Base-by-base conservation (phyloP, 768 basidiomycete species). In the Boletus barrowsii region DNA sequence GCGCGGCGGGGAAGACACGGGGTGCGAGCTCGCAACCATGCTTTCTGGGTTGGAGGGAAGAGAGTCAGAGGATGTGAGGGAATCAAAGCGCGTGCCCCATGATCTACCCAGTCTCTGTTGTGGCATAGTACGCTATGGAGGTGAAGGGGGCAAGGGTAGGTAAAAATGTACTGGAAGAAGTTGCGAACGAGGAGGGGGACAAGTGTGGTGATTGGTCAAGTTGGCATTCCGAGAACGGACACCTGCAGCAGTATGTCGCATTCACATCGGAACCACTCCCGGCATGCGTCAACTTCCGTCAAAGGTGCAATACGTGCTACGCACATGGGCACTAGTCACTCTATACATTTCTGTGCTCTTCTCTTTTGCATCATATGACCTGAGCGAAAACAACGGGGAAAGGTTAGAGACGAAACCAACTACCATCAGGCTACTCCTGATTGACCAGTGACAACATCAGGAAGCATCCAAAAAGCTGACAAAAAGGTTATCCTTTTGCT, bases 71-170 rank as follows among this genome's bases (percentile, higher is more conserved):
- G 79, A 73, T 26, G 77, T 75, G 48, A 88, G 77, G 43, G 83
- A 79, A 68, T 87, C 85, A 55, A 84, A 88, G 65, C 86, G 86
- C 60, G 84, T 86, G 40, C 86, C 86, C 87, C 87, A 88, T 54
- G 81, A 67, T 51, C 83, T 76, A 52, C 72, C 66, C 40, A 66
- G 72, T 59, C 68, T 66, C 63, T 77, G 79, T 54, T 68, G 75
- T 51, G 78, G 75, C 80, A 81, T 83, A 50, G 57, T 63, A 64
- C 55, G 60, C 29, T 49, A 63, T 53, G 59, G 66, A 61, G 53
- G 49, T 4, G 43, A 47, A 43, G 41, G 37, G 47, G 24, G 17
- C 29, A 51, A 45, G 46, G 29, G 47, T 51, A 51, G 18, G 58
- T 62, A 62, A 61, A 59, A 55, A 66, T 61, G 60, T 64, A 50